Evolutionary conservation across 805 yeast species (phyloP).

Genomic region (Kazachstania martiniae): DNA sequence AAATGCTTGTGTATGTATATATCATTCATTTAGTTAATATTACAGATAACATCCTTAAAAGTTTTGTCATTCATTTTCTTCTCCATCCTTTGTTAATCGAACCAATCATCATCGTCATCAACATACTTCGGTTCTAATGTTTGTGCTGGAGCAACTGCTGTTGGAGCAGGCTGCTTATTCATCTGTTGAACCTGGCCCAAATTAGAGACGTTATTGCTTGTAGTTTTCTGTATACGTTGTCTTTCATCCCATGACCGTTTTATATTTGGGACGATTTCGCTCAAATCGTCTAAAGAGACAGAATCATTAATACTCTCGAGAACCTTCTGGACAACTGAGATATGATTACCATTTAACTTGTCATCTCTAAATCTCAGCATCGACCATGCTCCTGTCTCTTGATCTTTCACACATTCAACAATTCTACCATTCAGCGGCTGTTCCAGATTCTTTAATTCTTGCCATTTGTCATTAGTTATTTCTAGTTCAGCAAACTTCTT

Average conservation of each 20-base stretch:
- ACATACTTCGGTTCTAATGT: slow-evolving; percentile 20
- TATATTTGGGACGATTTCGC: slow-evolving; percentile 45
- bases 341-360: slow-evolving; percentile 78
- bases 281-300: slow-evolving; percentile 68
- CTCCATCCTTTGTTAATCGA: too few species aligned
- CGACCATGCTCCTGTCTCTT: slow-evolving; percentile 60
- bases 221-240: slow-evolving; percentile 22
- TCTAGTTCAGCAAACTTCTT: slow-evolving; percentile 55
- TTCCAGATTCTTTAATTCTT: slow-evolving; percentile 47
- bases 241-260: slow-evolving; percentile 54
- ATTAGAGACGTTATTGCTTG: not conserved
- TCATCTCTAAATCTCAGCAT: slow-evolving; percentile 88
- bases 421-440: slow-evolving; percentile 87
- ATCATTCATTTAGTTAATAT: too few species aligned
- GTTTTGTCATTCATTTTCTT: too few species aligned
- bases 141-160: slow-evolving; percentile 1
- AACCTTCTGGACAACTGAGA: slow-evolving; percentile 70
- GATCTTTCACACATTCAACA: slow-evolving; percentile 69
- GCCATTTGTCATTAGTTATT: slow-evolving; percentile 71
- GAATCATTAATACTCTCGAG: slow-evolving; percentile 78
- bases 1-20: too few species aligned
- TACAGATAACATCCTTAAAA: too few species aligned
- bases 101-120: slow-evolving; percentile 28
- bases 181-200: too few species aligned
- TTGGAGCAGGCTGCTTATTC: slow-evolving; percentile 1